phyloP scores from a whole-genome alignment of 2,329 filamentous ascomycete species.

The Colletotrichum sp. region DNA sequence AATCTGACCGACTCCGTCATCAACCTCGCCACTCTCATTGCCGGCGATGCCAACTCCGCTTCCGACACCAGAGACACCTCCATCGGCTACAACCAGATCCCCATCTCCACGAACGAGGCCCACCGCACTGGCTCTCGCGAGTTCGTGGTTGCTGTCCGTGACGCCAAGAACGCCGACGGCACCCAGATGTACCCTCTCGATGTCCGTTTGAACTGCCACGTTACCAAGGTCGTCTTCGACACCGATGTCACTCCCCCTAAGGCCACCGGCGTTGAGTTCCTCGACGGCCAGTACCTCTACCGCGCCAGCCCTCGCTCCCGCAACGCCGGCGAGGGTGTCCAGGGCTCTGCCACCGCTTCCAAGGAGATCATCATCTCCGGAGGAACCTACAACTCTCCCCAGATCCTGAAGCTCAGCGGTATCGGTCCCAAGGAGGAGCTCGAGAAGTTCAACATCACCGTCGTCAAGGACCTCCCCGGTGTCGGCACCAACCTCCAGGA shows the following conservation, averaged over 20 bases:
- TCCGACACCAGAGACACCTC: slow-evolving; percentile 45
- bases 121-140: slow-evolving; percentile 60
- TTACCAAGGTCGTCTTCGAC: slow-evolving; percentile 50
- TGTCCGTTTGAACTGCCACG: slow-evolving; percentile 51
- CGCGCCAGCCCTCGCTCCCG: slow-evolving; percentile 43
- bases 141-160: slow-evolving; percentile 55
- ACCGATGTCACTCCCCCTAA: slow-evolving; percentile 36
- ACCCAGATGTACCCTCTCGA: slow-evolving; percentile 60
- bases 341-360: slow-evolving; percentile 31
- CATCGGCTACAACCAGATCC: slow-evolving; percentile 61
- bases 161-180: slow-evolving; percentile 52
- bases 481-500: slow-evolving; percentile 67
- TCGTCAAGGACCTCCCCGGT: slow-evolving; percentile 58
- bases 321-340: slow-evolving; percentile 21
- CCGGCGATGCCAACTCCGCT: slow-evolving; percentile 56
- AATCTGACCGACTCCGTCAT: slow-evolving; percentile 29
- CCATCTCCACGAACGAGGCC: slow-evolving; percentile 54
- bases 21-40: slow-evolving; percentile 39
- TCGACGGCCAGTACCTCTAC: slow-evolving; percentile 51
- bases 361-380: slow-evolving; percentile 55
- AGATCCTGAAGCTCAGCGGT: slow-evolving; percentile 57
- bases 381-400: slow-evolving; percentile 58
- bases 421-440: slow-evolving; percentile 47
- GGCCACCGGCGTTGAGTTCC: slow-evolving; percentile 53
- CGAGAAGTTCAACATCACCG: slow-evolving; percentile 38